Base-by-base conservation (phyloP, 2,329 filamentous ascomycete genomes). In the Colletotrichum lupini region DNA sequence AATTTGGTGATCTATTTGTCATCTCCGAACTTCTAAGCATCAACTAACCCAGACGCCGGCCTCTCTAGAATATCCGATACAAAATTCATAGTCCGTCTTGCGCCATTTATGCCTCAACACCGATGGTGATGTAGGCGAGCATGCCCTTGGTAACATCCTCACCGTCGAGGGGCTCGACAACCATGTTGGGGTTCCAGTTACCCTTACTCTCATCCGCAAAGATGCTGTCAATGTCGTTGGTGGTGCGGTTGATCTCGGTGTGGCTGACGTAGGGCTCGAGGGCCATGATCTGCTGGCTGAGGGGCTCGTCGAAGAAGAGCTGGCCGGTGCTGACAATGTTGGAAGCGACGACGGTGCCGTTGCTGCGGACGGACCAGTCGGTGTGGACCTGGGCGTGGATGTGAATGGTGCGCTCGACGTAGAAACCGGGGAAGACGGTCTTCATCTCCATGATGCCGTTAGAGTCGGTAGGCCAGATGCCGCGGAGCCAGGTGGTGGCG, bases 211-310 rank as follows among this genome's bases (percentile, higher is more conserved):
- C 68, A 7, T 37, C 30, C 4, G 68, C 42, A 63, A 53, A 67
- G 68, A 71, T 71, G 68, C 30, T 61, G 19, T 71, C 68, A 46
- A 71, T 24, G 32, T 28, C 68, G 62, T 71, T 71, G 56, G 55
- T 71, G 46, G 68, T 71, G 55, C 68, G 68, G 56, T 71, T 71
- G 46, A 71, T 71, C 32, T 60, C 68, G 32, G 68, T 84, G 79
- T 89, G 89, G 68, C 78, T 78, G 49, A 76, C 79, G 79, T 89
- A 89, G 0, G 90, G 89, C 2, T 80, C 77, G 0, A 82, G 81
- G 12, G 80, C 77, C 72, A 90, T 88, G 65, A 92, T 88, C 66
- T 69, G 52, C 28, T 37, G 53, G 66, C 59, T 69, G 3, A 73
- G 58, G 19, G 58, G 30, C 53, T 73, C 63, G 24, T 70, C 70